phyloP scores from a whole-genome alignment of 2,329 filamentous ascomycete genomes.

The Talaromyces islandicus region DNA sequence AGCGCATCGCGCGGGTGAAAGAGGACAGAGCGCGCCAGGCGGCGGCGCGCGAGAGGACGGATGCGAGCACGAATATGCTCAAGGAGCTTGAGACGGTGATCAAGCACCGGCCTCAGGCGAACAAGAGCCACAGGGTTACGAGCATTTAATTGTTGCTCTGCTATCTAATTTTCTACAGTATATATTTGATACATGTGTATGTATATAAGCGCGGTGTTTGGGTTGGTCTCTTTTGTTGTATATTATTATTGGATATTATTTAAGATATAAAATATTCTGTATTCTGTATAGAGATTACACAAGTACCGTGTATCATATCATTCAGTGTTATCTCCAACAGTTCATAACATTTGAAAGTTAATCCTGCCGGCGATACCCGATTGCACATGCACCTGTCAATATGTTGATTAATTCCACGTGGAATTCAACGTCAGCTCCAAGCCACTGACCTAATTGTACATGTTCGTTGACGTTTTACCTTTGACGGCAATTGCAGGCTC shows the following conservation, averaged over 20 bases:
- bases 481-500: no score
- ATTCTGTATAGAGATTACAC: neutral
- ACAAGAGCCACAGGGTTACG: conserved; percentile 36
- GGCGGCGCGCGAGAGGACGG: conserved; percentile 63
- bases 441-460: neutral
- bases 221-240: neutral
- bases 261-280: neutral
- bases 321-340: no score
- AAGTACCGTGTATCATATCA: no score
- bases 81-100: conserved; percentile 90
- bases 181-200: neutral
- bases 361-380: no score
- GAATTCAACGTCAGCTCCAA: neutral
- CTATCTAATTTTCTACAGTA: neutral
- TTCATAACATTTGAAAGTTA: no score
- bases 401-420: no score
- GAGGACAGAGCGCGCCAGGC: conserved; percentile 77
- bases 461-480: no score
- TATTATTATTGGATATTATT: no score
- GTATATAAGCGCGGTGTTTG: neutral
- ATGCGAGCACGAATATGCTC: conserved; percentile 84
- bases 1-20: conserved; percentile 79
- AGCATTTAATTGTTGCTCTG: conserved; percentile 28
- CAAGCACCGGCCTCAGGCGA: conserved; percentile 46
- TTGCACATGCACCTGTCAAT: no score